Conservation (phyloP, 192 early-diverging fungal genomes). For the Blastocladiella britannica region DNA sequence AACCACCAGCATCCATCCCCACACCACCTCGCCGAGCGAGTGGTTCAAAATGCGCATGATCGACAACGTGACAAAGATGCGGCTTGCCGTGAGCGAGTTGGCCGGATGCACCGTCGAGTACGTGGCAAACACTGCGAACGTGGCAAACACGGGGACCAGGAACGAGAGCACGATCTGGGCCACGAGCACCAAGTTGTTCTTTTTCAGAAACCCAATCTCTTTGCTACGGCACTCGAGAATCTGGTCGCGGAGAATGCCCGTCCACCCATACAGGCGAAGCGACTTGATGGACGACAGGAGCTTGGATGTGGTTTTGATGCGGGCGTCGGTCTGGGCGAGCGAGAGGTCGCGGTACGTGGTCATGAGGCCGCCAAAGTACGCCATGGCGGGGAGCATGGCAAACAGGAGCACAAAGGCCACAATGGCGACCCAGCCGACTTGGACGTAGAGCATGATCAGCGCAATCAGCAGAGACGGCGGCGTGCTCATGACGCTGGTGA, state of each 20-base stretch:
- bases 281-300: constrained; percentile 49
- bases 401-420: constrained; percentile 18
- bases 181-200: constrained; percentile 27
- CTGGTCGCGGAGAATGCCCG: constrained; percentile 34
- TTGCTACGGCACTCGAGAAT: constrained; percentile 27
- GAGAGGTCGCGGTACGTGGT: constrained; percentile 21
- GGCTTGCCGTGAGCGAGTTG: constrained; percentile 37
- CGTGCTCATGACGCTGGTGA: neutral
- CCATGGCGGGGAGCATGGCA: constrained; percentile 36
- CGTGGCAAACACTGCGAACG: constrained; percentile 20
- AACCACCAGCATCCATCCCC: constrained; percentile 12
- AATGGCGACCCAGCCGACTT: constrained; percentile 2
- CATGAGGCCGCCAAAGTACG: constrained; percentile 21
- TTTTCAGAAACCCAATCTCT: constrained; percentile 26
- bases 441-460: neutral
- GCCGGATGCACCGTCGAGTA: constrained; percentile 23
- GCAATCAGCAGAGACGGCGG: constrained; percentile 1
- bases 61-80: constrained; percentile 23
- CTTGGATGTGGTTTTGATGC: constrained; percentile 51
- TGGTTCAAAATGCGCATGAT: constrained; percentile 29
- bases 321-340: constrained; percentile 28
- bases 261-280: constrained; percentile 63
- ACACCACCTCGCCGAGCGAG: constrained; percentile 24
- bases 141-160: constrained; percentile 33
- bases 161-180: constrained; percentile 37